Evolutionary conservation across 1,284 basidiomycete species (phyloP), one percentile per base, ranked within the genome.

Genomic region (Melampsora americana): DNA sequence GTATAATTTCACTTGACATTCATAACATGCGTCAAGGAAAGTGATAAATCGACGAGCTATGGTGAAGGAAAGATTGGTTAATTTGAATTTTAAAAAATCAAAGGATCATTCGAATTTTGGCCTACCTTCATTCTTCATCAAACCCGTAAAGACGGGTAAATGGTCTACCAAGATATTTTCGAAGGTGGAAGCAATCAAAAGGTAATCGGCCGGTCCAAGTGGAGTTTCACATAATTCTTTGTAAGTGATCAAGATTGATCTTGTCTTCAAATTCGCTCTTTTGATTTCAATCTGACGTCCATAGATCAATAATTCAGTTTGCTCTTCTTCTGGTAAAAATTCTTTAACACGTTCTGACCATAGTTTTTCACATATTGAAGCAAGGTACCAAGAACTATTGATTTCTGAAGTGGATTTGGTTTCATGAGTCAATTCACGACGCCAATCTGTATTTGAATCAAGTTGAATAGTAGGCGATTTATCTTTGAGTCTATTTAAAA

Each of bases 161-260:
- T 86, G 83, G 65, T 87, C 87, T 71, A 91, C 85, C 78, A 87
- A 85, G 72, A 90, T 83, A 0, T 87, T 88, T 74, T 85, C 84
- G 79, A 86, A 89, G 1, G 84, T 86, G 0, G 87, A 87, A 0
- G 88, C 87, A 11, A 91, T 82, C 0, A 88, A 87, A 56, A 90
- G 84, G 81, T 90, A 91, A 82, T 91, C 89, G 11, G 89, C 90
- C 1, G 89, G 86, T 0, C 89, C 89, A 0, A 90, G 84, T 0
- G 89, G 42, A 62, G 61, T 30, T 65, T 72, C 69, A 30, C 69
- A 72, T 39, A 72, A 60, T 48, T 72, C 61, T 35, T 72, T 42
- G 72, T 68, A 68, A 28, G 28, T 61, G 12, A 75, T 50, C 48
- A 48, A 11, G 28, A 65, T 56, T 35, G 72, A 62, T 62, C 42